A percentile compares a stretch with the other conserved stretches of the same genome.
phyloP scores from a whole-genome alignment of 164 flowering plant genomes.

The Magnolia officinalis region DNA sequence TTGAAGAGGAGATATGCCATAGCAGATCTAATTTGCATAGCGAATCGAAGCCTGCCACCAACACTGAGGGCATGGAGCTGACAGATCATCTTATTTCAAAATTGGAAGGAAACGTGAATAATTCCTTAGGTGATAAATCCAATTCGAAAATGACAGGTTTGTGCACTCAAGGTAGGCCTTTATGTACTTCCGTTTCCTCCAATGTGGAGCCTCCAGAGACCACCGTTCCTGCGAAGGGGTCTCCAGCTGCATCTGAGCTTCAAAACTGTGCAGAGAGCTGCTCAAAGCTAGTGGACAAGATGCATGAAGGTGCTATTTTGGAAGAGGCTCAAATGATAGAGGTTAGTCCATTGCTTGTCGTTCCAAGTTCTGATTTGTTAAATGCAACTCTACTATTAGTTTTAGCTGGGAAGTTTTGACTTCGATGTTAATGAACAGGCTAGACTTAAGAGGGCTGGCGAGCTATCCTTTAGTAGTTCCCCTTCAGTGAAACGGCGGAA shows the following conservation, averaged over 20 bases:
- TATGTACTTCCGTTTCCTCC: constrained; percentile 21
- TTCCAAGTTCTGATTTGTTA: neutral
- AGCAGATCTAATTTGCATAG: constrained; percentile 24
- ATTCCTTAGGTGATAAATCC: constrained; percentile 15
- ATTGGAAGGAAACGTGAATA: constrained; percentile 23
- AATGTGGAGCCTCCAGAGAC: constrained; percentile 24
- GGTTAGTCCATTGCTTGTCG: constrained; percentile 35
- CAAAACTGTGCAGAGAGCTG: constrained; percentile 24
- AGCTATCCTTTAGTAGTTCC: constrained; percentile 48
- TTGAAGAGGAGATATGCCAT: constrained; percentile 29
- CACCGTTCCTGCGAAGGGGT: constrained; percentile 20
- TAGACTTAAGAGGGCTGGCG: constrained; percentile 69
- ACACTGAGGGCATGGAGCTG: constrained; percentile 21
- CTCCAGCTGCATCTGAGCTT: constrained; percentile 27
- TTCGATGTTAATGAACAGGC: constrained; percentile 47
- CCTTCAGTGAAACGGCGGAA: constrained; percentile 43
- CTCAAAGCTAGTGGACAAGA: constrained; percentile 34
- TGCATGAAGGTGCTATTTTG: constrained; percentile 69
- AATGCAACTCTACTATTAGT: neutral
- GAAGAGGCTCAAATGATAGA: constrained; percentile 79
- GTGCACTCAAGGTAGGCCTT: constrained; percentile 19
- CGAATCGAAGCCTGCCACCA: constrained; percentile 23
- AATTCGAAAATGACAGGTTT: constrained; percentile 16
- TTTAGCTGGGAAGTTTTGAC: constrained; percentile 11
- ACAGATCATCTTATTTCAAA: constrained; percentile 18